Conservation (phyloP, 2,329 filamentous ascomycete genomes). For the Botrytis aclada region DNA sequence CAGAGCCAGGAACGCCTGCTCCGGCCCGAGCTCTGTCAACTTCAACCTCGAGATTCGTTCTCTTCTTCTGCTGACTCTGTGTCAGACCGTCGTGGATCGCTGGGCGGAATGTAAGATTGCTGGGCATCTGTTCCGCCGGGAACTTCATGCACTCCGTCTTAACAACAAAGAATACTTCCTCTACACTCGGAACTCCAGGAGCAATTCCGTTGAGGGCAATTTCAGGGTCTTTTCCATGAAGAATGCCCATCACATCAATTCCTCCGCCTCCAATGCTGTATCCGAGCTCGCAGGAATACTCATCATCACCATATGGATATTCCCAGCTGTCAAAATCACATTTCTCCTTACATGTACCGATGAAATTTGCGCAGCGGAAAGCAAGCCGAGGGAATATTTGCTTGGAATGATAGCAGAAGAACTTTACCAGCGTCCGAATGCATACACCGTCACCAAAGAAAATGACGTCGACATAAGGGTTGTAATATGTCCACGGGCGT, state of each 20-base stretch:
- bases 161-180: not conserved
- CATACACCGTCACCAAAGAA: not conserved
- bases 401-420: not conserved
- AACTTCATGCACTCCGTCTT: conserved; percentile 5
- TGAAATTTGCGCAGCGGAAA: not conserved
- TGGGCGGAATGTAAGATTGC: not conserved
- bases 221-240: not conserved
- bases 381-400: not conserved
- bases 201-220: not conserved
- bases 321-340: not conserved
- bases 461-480: not conserved
- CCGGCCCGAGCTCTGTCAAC: not conserved
- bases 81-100: not conserved
- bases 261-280: not conserved
- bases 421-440: not conserved
- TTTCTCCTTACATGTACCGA: not conserved
- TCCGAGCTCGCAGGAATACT: accelerated
- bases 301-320: not conserved
- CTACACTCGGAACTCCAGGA: not conserved
- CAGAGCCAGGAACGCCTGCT: not conserved
- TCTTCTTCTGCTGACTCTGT: not conserved
- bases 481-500: not conserved
- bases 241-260: not conserved
- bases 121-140: not conserved
- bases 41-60: too few species aligned